Conservation (phyloP, 192 early-diverging fungal species). For the Thamnidium elegans region DNA sequence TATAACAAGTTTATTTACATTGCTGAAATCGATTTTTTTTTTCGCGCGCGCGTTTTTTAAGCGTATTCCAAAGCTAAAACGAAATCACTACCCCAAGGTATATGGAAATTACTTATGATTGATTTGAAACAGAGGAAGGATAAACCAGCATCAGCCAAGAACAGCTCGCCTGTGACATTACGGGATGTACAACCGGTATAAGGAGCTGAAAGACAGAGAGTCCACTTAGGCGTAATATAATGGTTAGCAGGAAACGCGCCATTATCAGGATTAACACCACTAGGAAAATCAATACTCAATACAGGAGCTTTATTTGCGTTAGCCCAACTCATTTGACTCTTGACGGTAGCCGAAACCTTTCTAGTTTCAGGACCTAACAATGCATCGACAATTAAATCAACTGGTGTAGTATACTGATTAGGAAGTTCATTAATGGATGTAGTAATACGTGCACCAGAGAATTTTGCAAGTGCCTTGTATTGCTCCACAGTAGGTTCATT, state of each 20-base stretch:
- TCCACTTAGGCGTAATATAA: slow-evolving; percentile 73
- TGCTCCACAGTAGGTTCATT: slow-evolving; percentile 32
- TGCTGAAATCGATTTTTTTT: no score
- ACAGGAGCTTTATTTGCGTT: slow-evolving; percentile 68
- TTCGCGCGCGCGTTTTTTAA: not conserved
- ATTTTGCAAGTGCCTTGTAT: slow-evolving; percentile 16
- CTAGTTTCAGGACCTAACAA: slow-evolving; percentile 48
- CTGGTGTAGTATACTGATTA: slow-evolving; percentile 46
- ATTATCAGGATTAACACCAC: slow-evolving; percentile 58
- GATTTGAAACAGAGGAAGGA: slow-evolving; percentile 55
- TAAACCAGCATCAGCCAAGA: slow-evolving; percentile 76
- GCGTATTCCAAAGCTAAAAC: slow-evolving; percentile 19
- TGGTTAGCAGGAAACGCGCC: slow-evolving; percentile 48
- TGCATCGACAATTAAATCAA: slow-evolving; percentile 75
- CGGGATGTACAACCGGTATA: slow-evolving; percentile 58
- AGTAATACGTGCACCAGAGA: slow-evolving; percentile 46
- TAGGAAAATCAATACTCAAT: slow-evolving; percentile 69
- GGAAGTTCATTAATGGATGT: slow-evolving; percentile 37
- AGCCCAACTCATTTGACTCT: slow-evolving; percentile 70
- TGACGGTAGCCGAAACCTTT: slow-evolving; percentile 25
- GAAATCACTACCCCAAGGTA: slow-evolving; percentile 19
- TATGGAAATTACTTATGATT: slow-evolving; percentile 30
- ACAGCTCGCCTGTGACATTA: slow-evolving; percentile 64
- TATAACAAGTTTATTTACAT: no score
- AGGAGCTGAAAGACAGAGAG: slow-evolving; percentile 72